phyloP scores from a whole-genome alignment of 1,139 yeast genomes.

The Protomyces macrosporus region DNA sequence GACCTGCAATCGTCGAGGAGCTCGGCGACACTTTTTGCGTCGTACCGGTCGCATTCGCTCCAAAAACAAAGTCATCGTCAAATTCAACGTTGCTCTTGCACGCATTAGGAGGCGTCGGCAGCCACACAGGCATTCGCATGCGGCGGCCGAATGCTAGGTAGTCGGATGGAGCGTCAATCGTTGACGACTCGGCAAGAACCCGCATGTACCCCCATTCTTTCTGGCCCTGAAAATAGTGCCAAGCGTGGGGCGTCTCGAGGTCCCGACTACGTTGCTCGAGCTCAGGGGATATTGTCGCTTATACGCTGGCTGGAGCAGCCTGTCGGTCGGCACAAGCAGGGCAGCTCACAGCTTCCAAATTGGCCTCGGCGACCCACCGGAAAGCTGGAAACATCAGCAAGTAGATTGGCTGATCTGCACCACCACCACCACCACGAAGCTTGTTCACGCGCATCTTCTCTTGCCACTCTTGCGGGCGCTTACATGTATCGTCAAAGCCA shows the following conservation, averaged over 20 bases:
- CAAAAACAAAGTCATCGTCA: no score
- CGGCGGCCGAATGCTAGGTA: no score
- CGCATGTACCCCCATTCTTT: not conserved
- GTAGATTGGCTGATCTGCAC: conserved; percentile 11
- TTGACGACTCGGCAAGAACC: not conserved
- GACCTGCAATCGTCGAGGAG: no score
- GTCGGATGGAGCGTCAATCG: no score
- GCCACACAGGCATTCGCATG: no score
- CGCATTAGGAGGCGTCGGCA: not conserved
- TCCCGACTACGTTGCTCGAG: no score
- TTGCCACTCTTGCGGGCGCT: conserved; percentile 6
- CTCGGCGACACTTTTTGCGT: no score
- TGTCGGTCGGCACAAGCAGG: not conserved
- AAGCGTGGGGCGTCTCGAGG: not conserved
- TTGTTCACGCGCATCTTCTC: conserved; percentile 11
- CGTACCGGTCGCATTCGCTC: no score
- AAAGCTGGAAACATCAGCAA: conserved; percentile 1
- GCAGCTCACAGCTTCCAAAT: not conserved
- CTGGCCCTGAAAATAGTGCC: not conserved
- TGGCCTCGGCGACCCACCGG: conserved; percentile 14
- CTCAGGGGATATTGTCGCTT: no score
- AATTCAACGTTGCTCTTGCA: not conserved
- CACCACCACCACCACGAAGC: not conserved
- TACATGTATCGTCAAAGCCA: conserved; percentile 9
- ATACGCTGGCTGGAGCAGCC: no score